Conservation (phyloP, 768 basidiomycete species). For the Sistotremastrum niveocremeum region DNA sequence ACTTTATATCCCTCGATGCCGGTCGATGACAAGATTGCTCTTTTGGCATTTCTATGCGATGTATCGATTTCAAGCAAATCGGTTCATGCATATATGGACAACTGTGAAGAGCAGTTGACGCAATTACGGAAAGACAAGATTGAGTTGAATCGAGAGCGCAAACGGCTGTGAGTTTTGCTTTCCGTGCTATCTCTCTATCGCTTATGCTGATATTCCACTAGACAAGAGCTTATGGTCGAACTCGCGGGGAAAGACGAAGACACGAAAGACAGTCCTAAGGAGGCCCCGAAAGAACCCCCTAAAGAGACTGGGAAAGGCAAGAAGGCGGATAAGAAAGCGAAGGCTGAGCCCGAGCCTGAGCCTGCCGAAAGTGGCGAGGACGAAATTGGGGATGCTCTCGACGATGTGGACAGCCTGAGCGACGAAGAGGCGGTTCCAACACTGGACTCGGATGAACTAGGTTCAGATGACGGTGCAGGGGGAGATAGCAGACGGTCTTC, state of each 20-base stretch:
- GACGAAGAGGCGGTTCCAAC: conserved; percentile 39
- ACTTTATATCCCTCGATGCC: conserved; percentile 66
- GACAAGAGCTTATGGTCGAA: conserved; percentile 54
- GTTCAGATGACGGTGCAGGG: conserved; percentile 27
- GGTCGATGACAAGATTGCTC: conserved; percentile 67
- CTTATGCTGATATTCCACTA: conserved; percentile 23
- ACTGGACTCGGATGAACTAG: conserved; percentile 47
- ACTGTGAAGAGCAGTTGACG: conserved; percentile 79
- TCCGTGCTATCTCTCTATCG: conserved; percentile 1
- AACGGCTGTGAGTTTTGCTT: conserved; percentile 56
- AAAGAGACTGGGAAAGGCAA: conserved; percentile 23
- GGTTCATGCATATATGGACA: conserved; percentile 81
- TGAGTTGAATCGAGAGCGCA: conserved; percentile 83
- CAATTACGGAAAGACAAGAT: conserved; percentile 91
- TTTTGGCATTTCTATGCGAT: conserved; percentile 82
- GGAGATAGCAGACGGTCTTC: conserved; percentile 28
- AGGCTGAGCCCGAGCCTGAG: conserved; percentile 10
- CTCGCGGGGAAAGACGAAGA: conserved; percentile 39
- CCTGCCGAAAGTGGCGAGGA: conserved; percentile 24
- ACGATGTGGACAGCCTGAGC: conserved; percentile 60
- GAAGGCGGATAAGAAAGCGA: conserved; percentile 3
- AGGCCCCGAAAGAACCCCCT: conserved; percentile 1
- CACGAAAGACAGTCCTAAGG: conserved; percentile 8
- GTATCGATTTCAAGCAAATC: conserved; percentile 82
- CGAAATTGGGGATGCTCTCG: conserved; percentile 46